A percentile compares a stretch with the other conserved stretches of the same genome.
Conservation (phyloP, 306 rosid genomes). For the Heteromeles arbutifolia region DNA sequence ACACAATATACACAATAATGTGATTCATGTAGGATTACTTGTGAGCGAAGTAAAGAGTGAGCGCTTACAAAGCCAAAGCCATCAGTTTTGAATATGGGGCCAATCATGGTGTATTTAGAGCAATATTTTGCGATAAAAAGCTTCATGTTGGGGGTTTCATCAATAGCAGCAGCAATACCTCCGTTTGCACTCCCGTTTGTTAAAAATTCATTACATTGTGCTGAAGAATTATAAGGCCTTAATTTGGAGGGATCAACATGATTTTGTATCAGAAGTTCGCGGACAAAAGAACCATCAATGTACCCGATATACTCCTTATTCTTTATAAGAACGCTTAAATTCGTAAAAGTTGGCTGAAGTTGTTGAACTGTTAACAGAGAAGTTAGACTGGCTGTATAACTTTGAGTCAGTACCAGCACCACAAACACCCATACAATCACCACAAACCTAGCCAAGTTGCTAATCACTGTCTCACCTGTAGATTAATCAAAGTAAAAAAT, state of each 20-base stretch:
- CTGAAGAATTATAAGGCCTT: background rate
- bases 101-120: conserved; percentile 25
- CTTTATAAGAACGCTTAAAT: conserved; percentile 25
- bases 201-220: conserved; percentile 9
- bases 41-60: background rate
- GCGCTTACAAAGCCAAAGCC: conserved; percentile 42
- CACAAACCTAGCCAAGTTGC: conserved; percentile 58
- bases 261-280: conserved; percentile 18
- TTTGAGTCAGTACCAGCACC: conserved; percentile 51
- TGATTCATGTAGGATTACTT: background rate
- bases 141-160: conserved; percentile 25
- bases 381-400: conserved; percentile 61
- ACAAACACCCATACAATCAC: conserved; percentile 60
- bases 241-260: conserved; percentile 33
- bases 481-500: background rate
- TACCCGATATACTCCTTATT: conserved; percentile 40
- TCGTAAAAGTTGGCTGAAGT: conserved; percentile 34
- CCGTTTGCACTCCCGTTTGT: conserved; percentile 17
- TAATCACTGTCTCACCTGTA: conserved; percentile 49
- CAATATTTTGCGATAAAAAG: conserved; percentile 24
- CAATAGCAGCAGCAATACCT: conserved; percentile 35
- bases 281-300: conserved; percentile 30
- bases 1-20: background rate
- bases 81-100: conserved; percentile 7
- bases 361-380: conserved; percentile 52